Conservation (phyloP, 306 rosid genomes). For the Pueraria montana region DNA sequence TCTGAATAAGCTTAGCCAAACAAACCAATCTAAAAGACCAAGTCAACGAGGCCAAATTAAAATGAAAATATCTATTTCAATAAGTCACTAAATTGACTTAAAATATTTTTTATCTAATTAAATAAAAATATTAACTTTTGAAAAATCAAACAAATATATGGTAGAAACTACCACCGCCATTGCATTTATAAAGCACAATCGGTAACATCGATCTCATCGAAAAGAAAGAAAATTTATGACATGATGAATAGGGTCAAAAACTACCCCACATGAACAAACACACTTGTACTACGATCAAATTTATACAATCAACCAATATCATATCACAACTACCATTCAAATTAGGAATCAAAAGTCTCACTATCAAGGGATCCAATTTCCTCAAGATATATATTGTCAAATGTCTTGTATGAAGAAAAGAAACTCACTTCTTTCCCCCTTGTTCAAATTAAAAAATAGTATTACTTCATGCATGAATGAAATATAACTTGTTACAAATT, state of each 20-base stretch:
- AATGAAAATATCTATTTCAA: no score
- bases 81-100: no score
- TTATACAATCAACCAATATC: not conserved
- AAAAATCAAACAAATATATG: not conserved
- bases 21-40: no score
- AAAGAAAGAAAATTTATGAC: not conserved
- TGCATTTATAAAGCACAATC: not conserved
- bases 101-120: no score
- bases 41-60: no score
- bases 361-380: not conserved
- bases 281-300: not conserved
- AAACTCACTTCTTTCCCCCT: not conserved
- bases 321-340: not conserved
- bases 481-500: not conserved
- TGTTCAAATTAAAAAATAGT: no score
- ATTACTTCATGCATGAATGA: no score
- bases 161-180: not conserved
- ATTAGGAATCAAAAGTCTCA: not conserved
- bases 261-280: not conserved
- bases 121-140: no score
- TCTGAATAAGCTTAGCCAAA: no score
- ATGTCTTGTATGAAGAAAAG: not conserved
- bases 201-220: not conserved
- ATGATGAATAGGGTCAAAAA: not conserved
- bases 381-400: not conserved